phyloP scores from a whole-genome alignment of 495 filamentous ascomycete genomes.

The Pyrenula massariospora region DNA sequence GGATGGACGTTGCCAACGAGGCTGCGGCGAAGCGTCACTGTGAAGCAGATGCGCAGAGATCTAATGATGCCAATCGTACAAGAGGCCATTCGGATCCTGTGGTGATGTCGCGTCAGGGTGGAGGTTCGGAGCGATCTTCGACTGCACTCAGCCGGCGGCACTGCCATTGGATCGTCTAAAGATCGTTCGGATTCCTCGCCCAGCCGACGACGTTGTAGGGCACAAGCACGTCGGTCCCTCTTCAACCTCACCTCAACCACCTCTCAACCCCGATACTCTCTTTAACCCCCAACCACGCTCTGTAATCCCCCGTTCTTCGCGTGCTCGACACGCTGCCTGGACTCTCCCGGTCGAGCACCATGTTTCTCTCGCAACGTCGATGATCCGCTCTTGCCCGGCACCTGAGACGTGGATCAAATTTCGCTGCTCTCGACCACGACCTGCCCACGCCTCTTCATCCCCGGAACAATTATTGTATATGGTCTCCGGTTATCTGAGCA shows the following conservation, averaged over 20 bases:
- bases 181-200: not conserved
- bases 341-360: not conserved
- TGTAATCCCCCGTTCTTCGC: not conserved
- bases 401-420: not conserved
- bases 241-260: not conserved
- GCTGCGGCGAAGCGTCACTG: not conserved
- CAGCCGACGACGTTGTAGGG: not conserved
- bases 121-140: not conserved
- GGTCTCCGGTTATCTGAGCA: not conserved
- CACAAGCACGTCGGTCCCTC: not conserved
- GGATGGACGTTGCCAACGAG: not conserved
- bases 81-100: too few relatives aligned
- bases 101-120: not conserved
- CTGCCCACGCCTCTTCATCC: too few relatives aligned
- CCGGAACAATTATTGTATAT: not conserved
- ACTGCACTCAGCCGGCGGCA: not conserved
- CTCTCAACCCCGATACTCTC: not conserved
- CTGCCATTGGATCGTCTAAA: not conserved
- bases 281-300: not conserved
- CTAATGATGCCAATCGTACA: too few relatives aligned
- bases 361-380: not conserved
- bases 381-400: not conserved
- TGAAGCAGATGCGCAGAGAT: not conserved
- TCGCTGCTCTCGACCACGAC: not conserved
- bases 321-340: not conserved